Percentiles rank a stretch among this genome's conserved stretches.
phyloP scores from a whole-genome alignment of 768 basidiomycete species.

The Chlorophyllum brunneum region DNA sequence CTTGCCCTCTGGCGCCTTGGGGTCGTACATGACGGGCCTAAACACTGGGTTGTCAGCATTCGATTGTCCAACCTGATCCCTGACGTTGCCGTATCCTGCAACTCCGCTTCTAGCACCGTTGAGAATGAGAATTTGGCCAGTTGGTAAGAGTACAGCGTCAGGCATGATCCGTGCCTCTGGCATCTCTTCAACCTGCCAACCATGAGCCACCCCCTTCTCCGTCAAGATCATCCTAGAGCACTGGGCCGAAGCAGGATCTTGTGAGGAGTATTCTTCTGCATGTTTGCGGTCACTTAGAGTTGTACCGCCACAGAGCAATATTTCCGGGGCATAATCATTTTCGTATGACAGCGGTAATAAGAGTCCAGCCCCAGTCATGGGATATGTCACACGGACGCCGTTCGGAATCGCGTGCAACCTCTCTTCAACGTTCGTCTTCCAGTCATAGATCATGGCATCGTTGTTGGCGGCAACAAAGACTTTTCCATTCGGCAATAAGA shows the following conservation, averaged over 20 bases:
- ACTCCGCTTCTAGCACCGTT: constrained; percentile 76
- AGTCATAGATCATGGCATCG: constrained; percentile 79
- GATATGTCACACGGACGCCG: constrained; percentile 77
- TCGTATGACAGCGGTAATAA: constrained; percentile 66
- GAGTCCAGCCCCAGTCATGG: constrained; percentile 74
- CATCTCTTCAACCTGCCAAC: constrained; percentile 77
- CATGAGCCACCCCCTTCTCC: constrained; percentile 55
- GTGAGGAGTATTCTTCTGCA: constrained; percentile 62
- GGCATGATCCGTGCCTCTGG: constrained; percentile 73
- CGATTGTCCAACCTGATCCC: constrained; percentile 63
- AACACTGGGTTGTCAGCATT: constrained; percentile 75
- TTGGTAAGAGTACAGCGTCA: constrained; percentile 78
- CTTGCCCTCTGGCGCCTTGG: constrained; percentile 43
- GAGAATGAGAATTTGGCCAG: constrained; percentile 67
- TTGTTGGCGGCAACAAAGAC: constrained; percentile 77
- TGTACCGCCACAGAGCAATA: constrained; percentile 79
- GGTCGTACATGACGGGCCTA: constrained; percentile 68
- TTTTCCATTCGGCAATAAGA: constrained; percentile 63
- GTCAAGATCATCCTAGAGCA: constrained; percentile 69
- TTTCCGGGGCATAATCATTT: constrained; percentile 60
- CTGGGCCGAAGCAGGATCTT: constrained; percentile 68
- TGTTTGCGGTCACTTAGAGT: constrained; percentile 55
- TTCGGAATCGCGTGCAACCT: constrained; percentile 70
- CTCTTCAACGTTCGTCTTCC: constrained; percentile 57
- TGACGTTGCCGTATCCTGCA: constrained; percentile 75